These are phyloP conservation scores for Pythium volutum DNA, from an alignment of 352 stramenopile species.

Conservation along the genomic window DNA sequence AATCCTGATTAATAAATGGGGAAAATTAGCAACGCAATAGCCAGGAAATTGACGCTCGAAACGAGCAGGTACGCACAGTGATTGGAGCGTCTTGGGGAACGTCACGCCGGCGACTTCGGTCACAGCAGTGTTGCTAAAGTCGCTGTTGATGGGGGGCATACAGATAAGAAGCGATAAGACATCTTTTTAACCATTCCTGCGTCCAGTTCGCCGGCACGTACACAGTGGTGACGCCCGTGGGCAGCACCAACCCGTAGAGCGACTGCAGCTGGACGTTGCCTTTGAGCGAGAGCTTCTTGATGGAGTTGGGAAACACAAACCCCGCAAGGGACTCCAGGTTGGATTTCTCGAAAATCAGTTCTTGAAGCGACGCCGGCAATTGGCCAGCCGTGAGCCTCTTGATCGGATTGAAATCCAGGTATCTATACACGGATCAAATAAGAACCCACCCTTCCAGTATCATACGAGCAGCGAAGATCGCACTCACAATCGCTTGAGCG, in stretches of 20 bases:
- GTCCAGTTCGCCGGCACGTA: too few relatives aligned
- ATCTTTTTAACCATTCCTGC: too few relatives aligned
- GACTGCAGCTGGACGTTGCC: slow-evolving; percentile 42
- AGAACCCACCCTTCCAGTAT: not conserved
- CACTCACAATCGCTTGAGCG: slow-evolving; percentile 28
- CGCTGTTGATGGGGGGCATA: not conserved
- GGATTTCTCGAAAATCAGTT: slow-evolving; percentile 18
- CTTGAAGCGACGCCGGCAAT: slow-evolving; percentile 5
- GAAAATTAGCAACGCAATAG: not conserved
- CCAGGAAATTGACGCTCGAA: not conserved
- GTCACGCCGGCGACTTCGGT: slow-evolving; percentile 24
- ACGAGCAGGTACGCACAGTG: slow-evolving; percentile 32
- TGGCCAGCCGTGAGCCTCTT: not conserved
- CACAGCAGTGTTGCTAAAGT: slow-evolving; percentile 24
- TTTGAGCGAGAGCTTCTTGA: slow-evolving; percentile 32
- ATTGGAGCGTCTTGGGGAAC: slow-evolving; percentile 34
- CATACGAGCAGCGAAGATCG: not conserved
- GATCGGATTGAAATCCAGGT: slow-evolving; percentile 17
- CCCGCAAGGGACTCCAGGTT: slow-evolving; percentile 9
- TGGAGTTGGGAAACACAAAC: slow-evolving; percentile 20
- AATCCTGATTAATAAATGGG: slow-evolving; percentile 6
- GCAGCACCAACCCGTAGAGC: slow-evolving; percentile 41
- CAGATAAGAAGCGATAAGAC: not conserved
- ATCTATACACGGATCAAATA: not conserved
- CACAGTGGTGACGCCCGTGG: slow-evolving; percentile 31